Conservation (phyloP, 192 early-diverging fungal genomes). For the Backusella sp. region DNA sequence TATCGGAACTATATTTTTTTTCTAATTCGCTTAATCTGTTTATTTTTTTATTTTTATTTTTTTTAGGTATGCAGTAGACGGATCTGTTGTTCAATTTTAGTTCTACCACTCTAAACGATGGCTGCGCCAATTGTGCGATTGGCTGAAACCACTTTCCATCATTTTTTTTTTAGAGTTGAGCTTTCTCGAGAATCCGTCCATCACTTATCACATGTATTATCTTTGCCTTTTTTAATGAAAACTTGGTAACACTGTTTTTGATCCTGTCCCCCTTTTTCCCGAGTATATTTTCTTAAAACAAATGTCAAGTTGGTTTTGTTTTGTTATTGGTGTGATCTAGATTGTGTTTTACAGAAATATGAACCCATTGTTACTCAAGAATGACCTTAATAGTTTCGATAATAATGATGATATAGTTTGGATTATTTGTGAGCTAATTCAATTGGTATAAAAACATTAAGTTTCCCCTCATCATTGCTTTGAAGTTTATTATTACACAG, state of each 20-base stretch:
- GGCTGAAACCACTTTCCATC: background rate
- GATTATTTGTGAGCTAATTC: too few relatives aligned
- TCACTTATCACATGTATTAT: background rate
- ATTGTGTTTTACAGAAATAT: background rate
- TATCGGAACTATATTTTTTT: background rate
- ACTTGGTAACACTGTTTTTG: background rate
- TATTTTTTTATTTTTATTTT: background rate
- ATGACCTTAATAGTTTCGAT: background rate
- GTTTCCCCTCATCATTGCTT: background rate
- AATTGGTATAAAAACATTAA: background rate
- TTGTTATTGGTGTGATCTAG: background rate
- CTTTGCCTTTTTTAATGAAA: background rate
- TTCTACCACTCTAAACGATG: background rate
- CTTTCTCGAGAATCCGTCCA: background rate
- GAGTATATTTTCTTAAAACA: background rate
- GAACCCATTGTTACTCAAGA: background rate
- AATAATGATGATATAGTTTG: too few relatives aligned
- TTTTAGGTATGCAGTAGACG: background rate
- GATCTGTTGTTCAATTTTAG: background rate
- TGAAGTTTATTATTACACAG: background rate
- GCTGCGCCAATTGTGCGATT: slow-evolving; percentile 3
- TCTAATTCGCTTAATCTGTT: background rate
- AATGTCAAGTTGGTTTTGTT: background rate
- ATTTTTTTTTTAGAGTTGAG: background rate
- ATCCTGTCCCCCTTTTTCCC: background rate